Evolutionary conservation across 306 rosid species (phyloP).

Genomic region (Cucurbita moschata): DNA sequence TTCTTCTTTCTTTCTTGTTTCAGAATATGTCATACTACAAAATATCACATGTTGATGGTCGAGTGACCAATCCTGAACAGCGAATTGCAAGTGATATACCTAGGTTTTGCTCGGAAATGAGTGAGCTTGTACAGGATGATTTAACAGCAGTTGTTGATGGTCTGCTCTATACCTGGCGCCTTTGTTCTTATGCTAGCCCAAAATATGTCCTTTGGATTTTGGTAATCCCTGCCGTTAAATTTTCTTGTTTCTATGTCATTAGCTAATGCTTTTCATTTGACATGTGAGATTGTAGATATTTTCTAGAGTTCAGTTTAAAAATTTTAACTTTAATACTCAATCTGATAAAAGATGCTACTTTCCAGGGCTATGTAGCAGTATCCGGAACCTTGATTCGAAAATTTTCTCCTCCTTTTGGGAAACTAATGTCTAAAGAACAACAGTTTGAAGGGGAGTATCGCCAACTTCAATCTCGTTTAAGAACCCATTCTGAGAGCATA

Average conservation of each 20-base stretch:
- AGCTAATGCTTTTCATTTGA: background rate
- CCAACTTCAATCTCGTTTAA: slow-evolving; percentile 83
- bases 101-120: slow-evolving; percentile 85
- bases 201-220: slow-evolving; percentile 92
- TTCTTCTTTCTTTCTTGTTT: slow-evolving; percentile 17
- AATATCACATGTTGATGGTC: slow-evolving; percentile 92
- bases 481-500: slow-evolving; percentile 94
- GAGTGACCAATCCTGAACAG: slow-evolving; percentile 90
- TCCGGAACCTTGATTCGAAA: slow-evolving; percentile 76
- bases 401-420: slow-evolving; percentile 92
- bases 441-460: slow-evolving; percentile 97
- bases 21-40: slow-evolving; percentile 98
- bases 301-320: background rate
- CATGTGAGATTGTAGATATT: slow-evolving; percentile 5
- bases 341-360: slow-evolving; percentile 19
- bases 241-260: slow-evolving; percentile 3
- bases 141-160: slow-evolving; percentile 86
- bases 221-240: slow-evolving; percentile 34
- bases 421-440: slow-evolving; percentile 81
- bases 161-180: slow-evolving; percentile 80
- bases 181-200: slow-evolving; percentile 98
- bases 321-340: background rate
- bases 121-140: slow-evolving; percentile 97
- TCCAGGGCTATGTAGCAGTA: slow-evolving; percentile 83
- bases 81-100: slow-evolving; percentile 95